Evolutionary conservation across 1,284 basidiomycete species (phyloP).

Genomic region (Naganishia sp.): DNA sequence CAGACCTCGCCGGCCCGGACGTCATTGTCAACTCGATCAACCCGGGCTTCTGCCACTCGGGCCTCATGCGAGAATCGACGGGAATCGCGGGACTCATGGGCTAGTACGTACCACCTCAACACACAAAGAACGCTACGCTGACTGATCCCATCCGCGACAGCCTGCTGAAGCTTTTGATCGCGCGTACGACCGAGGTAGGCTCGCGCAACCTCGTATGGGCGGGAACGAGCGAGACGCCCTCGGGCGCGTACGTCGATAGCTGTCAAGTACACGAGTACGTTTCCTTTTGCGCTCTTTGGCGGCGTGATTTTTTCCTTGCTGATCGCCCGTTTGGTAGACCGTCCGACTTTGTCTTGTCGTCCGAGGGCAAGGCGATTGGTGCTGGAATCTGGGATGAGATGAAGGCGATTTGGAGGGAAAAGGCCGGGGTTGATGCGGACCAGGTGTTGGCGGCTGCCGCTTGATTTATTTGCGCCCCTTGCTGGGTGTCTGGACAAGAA

Average conservation of each 20-base stretch:
- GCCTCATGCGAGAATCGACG: neutral
- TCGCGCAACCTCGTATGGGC: conserved; percentile 29
- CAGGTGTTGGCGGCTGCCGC: neutral
- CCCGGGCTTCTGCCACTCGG: conserved; percentile 30
- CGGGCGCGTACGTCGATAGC: conserved; percentile 23
- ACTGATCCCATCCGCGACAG: conserved; percentile 4
- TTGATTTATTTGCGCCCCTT: too few species aligned
- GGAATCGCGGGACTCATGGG: neutral
- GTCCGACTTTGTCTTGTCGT: conserved; percentile 21
- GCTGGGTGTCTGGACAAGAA: too few species aligned
- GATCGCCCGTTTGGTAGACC: neutral
- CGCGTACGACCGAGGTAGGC: conserved; percentile 25
- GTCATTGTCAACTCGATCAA: conserved; percentile 28
- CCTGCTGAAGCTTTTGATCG: conserved; percentile 19
- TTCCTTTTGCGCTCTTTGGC: too few species aligned
- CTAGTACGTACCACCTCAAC: neutral
- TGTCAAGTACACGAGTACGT: conserved; percentile 29
- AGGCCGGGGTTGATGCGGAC: conserved; percentile 29
- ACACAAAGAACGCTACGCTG: neutral
- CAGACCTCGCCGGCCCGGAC: conserved; percentile 11
- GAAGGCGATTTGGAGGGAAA: conserved; percentile 28
- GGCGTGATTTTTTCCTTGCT: neutral
- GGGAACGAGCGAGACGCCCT: conserved; percentile 14
- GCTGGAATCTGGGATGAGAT: conserved; percentile 21
- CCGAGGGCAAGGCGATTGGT: conserved; percentile 12